Conservation (phyloP, 1,284 basidiomycete genomes). For the Xanthoconium separans region DNA sequence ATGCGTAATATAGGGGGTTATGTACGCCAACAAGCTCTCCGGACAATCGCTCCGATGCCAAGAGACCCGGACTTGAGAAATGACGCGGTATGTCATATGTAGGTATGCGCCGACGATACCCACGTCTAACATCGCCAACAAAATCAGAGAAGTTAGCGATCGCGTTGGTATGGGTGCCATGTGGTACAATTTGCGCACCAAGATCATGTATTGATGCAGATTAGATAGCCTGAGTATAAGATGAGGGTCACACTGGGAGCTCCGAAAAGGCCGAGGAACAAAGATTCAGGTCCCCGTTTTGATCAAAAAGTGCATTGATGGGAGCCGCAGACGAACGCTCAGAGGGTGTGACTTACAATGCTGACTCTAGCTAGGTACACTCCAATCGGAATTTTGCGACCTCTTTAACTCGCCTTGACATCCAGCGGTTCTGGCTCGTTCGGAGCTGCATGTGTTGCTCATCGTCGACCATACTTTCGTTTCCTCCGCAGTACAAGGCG, state of each 20-base stretch:
- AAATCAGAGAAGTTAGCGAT: not conserved
- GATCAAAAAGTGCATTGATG: too few relatives aligned
- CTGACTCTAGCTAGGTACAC: too few relatives aligned
- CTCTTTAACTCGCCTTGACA: too few relatives aligned
- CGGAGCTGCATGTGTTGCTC: too few relatives aligned
- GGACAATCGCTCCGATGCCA: not conserved
- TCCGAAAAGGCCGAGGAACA: not conserved
- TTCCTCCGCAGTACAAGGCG: too few relatives aligned
- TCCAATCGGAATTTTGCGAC: too few relatives aligned
- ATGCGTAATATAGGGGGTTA: not conserved
- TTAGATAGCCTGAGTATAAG: not conserved
- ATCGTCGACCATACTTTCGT: too few relatives aligned
- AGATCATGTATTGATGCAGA: not conserved
- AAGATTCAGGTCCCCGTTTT: not conserved
- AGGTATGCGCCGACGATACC: not conserved
- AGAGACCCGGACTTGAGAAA: not conserved
- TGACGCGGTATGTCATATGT: not conserved
- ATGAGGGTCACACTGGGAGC: not conserved
- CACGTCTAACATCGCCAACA: not conserved
- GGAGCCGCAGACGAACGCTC: too few relatives aligned
- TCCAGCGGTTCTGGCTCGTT: too few relatives aligned
- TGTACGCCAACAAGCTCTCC: conserved; percentile 2
- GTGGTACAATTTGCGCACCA: not conserved
- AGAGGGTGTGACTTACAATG: too few relatives aligned
- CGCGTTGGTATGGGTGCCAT: not conserved